These are phyloP conservation scores for Crithidia expoeki DNA, from an alignment of 208 protist genomes.

Conservation along the genomic window DNA sequence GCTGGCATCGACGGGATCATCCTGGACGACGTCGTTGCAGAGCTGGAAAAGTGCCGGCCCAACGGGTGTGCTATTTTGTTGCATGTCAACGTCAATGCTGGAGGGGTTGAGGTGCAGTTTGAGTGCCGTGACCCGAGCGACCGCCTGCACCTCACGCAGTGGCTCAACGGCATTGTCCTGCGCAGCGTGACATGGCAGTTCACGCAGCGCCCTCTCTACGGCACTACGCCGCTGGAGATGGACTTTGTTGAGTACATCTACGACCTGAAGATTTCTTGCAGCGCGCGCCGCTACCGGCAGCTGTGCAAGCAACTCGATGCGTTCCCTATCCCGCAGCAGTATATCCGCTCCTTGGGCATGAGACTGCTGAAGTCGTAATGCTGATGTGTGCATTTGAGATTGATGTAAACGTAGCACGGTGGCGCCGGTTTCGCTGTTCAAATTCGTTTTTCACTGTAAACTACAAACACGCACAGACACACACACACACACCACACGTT, in stretches of 20 bases:
- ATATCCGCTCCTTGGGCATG: constrained; percentile 67
- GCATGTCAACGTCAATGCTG: constrained; percentile 32
- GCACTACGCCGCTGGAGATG: constrained; percentile 60
- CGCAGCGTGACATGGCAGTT: constrained; percentile 85
- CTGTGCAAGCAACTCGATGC: constrained; percentile 67
- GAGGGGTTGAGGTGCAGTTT: constrained; percentile 63
- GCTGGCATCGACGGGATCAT: constrained; percentile 76
- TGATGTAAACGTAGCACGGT: neutral
- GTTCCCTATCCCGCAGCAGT: constrained; percentile 58
- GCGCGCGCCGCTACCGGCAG: constrained; percentile 42
- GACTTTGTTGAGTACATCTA: constrained; percentile 86
- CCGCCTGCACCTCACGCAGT: constrained; percentile 62
- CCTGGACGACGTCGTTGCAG: constrained; percentile 36
- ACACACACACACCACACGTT: too few species aligned
- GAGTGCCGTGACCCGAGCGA: constrained; percentile 47
- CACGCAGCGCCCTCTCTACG: constrained; percentile 43
- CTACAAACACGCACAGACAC: too few species aligned
- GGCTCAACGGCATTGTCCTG: constrained; percentile 73
- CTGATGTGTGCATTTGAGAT: neutral
- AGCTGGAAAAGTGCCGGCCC: constrained; percentile 80
- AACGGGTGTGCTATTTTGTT: constrained; percentile 47
- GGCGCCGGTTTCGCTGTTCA: too few species aligned
- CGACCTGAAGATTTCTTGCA: constrained; percentile 68
- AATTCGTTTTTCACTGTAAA: too few species aligned
- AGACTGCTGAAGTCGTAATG: constrained; percentile 36